Conservation (phyloP, 2,329 filamentous ascomycete genomes). For the Helminthosporium solani region DNA sequence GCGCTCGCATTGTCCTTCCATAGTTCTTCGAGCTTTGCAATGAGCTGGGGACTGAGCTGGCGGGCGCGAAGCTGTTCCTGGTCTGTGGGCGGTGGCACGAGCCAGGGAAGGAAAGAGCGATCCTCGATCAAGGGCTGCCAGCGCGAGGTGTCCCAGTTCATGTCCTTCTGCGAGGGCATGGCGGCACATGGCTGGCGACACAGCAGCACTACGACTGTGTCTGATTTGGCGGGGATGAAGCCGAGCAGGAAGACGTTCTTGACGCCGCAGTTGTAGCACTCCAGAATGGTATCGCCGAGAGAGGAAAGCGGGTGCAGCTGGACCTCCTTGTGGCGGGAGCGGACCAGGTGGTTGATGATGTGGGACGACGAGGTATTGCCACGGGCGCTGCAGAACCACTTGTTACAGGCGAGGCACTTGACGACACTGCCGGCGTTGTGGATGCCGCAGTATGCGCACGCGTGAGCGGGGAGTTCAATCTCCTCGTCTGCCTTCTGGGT, state of each 20-base stretch:
- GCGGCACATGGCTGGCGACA: slow-evolving; percentile 96
- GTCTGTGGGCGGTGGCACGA: slow-evolving; percentile 84
- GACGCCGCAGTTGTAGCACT: slow-evolving; percentile 99
- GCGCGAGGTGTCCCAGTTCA: slow-evolving; percentile 98
- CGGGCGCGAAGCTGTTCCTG: slow-evolving; percentile 94
- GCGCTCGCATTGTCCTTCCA: slow-evolving; percentile 95
- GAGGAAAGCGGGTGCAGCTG: slow-evolving; percentile 92
- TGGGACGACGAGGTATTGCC: slow-evolving; percentile 96
- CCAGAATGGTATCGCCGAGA: slow-evolving; percentile 90
- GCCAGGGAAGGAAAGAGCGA: slow-evolving; percentile 90
- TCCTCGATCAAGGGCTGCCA: slow-evolving; percentile 99
- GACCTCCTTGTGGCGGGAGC: slow-evolving; percentile 97
- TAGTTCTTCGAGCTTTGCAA: slow-evolving; percentile 94
- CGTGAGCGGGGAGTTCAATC: slow-evolving; percentile 82
- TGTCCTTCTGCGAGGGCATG: slow-evolving; percentile 94
- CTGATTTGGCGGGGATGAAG: slow-evolving; percentile 97
- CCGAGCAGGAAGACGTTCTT: slow-evolving; percentile 98
- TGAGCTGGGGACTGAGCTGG: slow-evolving; percentile 90
- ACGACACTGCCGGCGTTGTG: slow-evolving; percentile 94
- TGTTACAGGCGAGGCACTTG: slow-evolving; percentile 92
- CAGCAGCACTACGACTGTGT: slow-evolving; percentile 93
- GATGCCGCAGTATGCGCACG: slow-evolving; percentile 98
- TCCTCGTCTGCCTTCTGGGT: slow-evolving; percentile 68
- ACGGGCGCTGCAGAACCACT: slow-evolving; percentile 98
- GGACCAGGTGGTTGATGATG: slow-evolving; percentile 96